phyloP scores from a whole-genome alignment of 2,329 filamentous ascomycete species.

The Fonsecaea erecta region DNA sequence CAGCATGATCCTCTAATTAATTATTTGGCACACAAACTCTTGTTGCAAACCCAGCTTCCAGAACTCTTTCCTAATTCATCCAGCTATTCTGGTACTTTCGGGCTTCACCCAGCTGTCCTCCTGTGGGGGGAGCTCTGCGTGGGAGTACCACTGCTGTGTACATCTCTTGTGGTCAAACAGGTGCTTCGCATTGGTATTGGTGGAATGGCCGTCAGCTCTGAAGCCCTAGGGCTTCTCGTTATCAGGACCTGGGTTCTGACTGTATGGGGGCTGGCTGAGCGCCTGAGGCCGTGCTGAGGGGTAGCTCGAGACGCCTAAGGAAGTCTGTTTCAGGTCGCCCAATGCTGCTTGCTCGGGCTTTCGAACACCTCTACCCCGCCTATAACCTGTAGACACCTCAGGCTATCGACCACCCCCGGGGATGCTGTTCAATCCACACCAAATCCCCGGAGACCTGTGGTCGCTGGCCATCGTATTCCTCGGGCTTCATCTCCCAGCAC shows the following conservation, averaged over 20 bases:
- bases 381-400: slow-evolving; percentile 6
- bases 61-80: slow-evolving; percentile 10
- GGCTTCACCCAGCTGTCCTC: neutral
- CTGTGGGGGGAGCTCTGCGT: neutral
- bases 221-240: slow-evolving; percentile 6
- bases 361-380: slow-evolving; percentile 5
- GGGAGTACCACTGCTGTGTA: neutral
- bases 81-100: neutral
- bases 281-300: slow-evolving; percentile 11
- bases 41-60: neutral
- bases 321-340: slow-evolving; percentile 12
- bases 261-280: slow-evolving; percentile 6
- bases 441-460: neutral
- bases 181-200: slow-evolving; percentile 5
- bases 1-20: neutral
- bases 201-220: slow-evolving; percentile 11
- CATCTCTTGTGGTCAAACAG: neutral
- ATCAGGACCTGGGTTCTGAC: slow-evolving; percentile 3
- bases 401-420: neutral
- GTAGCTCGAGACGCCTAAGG: slow-evolving; percentile 10
- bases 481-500: neutral
- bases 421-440: neutral
- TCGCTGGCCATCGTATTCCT: neutral
- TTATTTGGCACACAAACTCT: neutral
- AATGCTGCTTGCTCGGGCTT: neutral